Evolutionary conservation across 495 filamentous ascomycete species (phyloP), one percentile per base, ranked within the genome.

Genomic region (Acidomyces sp.): DNA sequence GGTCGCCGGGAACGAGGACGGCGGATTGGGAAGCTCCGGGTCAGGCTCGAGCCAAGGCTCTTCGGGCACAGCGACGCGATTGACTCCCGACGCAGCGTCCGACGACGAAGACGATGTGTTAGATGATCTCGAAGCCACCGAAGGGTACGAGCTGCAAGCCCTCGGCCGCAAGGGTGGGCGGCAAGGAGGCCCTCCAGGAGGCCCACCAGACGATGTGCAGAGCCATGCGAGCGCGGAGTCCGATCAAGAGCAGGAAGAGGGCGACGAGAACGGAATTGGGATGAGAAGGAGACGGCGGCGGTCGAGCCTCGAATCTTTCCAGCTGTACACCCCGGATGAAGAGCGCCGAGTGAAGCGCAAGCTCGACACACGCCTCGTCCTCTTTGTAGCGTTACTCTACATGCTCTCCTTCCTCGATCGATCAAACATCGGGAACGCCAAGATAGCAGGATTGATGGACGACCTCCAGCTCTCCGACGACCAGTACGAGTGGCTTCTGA

Each of bases 311-410:
- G 61, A 68, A 31, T 71, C 64, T 45, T 75, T 67, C 49, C 64
- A 70, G 49, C 58, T 78, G 32, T 93, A 83, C 54, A 88, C 83
- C 2, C 60, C 63, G 0, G 75, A 84, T 24, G 83, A 93, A 54
- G 86, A 93, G 54, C 60, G 57, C 25, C 67, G 67, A 9, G 77
- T 94, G 10, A 64, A 85, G 31, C 70, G 64, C 52, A 81, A 75
- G 51, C 74, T 93, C 48, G 85, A 94, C 57, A 63, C 70, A 41
- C 71, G 66, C 37, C 63, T 94, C 44, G 83, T 93, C 13, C 56
- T 82, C 3, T 92, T 92, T 55, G 63, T 93, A 34, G 82, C 84
- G 2, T 49, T 84, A 23, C 64, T 93, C 17, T 94, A 93, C 55
- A 68, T 88, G 64, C 65, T 95, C 24, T 77, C 73, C 32, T 88